Conservation (phyloP, 495 filamentous ascomycete species). For the Aspergillus saccharolyticus region DNA sequence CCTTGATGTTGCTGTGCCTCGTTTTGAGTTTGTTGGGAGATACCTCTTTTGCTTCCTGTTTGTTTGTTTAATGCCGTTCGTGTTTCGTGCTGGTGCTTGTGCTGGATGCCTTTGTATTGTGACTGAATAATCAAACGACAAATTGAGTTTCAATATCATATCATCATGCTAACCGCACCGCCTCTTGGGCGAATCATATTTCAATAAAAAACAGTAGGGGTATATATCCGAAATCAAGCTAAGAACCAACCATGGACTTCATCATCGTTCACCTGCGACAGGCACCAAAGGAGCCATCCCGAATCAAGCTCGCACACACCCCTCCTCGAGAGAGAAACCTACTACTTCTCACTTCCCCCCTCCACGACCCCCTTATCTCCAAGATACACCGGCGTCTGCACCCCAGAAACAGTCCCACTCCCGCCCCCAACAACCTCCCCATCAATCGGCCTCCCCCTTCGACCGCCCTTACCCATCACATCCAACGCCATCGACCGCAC, state of each 20-base stretch:
- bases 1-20: too few relatives aligned
- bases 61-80: not conserved
- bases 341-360: conserved; percentile 20
- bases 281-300: too few relatives aligned
- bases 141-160: too few relatives aligned
- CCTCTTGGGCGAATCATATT: too few relatives aligned
- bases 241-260: not conserved
- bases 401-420: conserved; percentile 24
- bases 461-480: conserved; percentile 50
- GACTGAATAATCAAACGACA: too few relatives aligned
- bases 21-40: not conserved
- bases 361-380: conserved; percentile 25
- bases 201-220: conserved; percentile 10
- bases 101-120: too few relatives aligned
- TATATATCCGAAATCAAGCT: conserved; percentile 14
- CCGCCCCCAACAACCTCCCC: conserved; percentile 13
- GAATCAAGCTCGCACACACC: too few relatives aligned
- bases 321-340: too few relatives aligned
- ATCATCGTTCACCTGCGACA: not conserved
- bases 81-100: not conserved
- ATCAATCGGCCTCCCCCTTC: conserved; percentile 27
- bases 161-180: too few relatives aligned
- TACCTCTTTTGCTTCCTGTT: not conserved
- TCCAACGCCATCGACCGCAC: conserved; percentile 64
- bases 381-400: conserved; percentile 21